phyloP scores from a whole-genome alignment of 768 basidiomycete species.

The Lepiota venenata region DNA sequence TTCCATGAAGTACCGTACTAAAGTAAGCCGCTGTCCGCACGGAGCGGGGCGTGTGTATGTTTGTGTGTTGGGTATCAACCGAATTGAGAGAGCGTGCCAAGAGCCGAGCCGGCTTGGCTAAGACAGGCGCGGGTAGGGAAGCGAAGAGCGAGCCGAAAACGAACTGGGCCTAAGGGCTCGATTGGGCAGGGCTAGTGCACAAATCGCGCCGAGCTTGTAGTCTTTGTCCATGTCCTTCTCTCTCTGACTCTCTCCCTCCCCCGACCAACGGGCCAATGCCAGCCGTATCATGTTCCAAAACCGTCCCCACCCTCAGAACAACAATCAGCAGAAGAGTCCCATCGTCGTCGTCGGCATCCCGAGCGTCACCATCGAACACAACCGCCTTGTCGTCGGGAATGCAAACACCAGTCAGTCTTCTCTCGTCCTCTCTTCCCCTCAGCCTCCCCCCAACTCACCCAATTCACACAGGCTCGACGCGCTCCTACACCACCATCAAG shows the following conservation, averaged over 20 bases:
- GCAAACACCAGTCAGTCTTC: slow-evolving; percentile 62
- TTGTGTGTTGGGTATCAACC: slow-evolving; percentile 11
- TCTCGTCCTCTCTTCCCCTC: slow-evolving; percentile 10
- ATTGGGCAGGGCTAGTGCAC: neutral
- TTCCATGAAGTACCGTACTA: slow-evolving; percentile 91
- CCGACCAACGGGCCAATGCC: slow-evolving; percentile 44
- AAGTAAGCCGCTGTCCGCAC: slow-evolving; percentile 22
- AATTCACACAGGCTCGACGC: slow-evolving; percentile 61
- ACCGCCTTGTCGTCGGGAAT: slow-evolving; percentile 69
- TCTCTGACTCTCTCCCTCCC: slow-evolving; percentile 21
- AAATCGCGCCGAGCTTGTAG: slow-evolving; percentile 4
- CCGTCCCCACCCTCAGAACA: slow-evolving; percentile 29
- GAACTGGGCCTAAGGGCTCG: slow-evolving; percentile 4
- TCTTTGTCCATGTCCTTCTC: slow-evolving; percentile 14
- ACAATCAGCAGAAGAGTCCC: slow-evolving; percentile 22
- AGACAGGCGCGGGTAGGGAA: slow-evolving; percentile 8
- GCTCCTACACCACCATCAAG: slow-evolving; percentile 94
- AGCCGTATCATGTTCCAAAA: slow-evolving; percentile 57
- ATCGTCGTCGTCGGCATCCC: slow-evolving; percentile 72
- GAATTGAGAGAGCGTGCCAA: slow-evolving; percentile 17
- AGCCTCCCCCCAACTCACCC: slow-evolving; percentile 11
- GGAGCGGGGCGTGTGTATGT: slow-evolving; percentile 14
- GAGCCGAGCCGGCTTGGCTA: neutral
- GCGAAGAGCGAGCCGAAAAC: slow-evolving; percentile 14
- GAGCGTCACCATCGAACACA: slow-evolving; percentile 68